Evolutionary conservation across 2,329 filamentous ascomycete genomes (phyloP).

Genomic region (Stromatinia cepivora): DNA sequence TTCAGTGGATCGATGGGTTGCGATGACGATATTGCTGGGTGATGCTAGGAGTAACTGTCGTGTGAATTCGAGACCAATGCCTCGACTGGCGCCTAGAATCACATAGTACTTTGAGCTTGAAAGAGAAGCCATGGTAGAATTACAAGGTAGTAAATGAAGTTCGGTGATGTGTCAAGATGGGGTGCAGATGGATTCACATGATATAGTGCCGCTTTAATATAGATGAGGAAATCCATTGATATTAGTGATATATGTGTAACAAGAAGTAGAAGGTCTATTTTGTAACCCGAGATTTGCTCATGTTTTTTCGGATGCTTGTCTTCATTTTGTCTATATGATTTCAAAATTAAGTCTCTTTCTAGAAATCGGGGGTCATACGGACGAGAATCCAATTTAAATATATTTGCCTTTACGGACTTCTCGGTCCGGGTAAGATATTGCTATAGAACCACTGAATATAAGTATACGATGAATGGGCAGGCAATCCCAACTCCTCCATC

Average conservation of each 20-base stretch:
- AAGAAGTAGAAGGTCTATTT: not conserved
- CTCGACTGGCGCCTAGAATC: slow-evolving; percentile 48
- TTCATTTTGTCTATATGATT: not conserved
- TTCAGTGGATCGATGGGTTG: slow-evolving; percentile 45
- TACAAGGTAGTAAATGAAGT: not conserved
- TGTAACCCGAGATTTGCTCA: not conserved
- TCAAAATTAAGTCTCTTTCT: not conserved
- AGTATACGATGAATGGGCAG: not conserved
- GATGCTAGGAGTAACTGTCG: slow-evolving; percentile 42
- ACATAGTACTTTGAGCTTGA: slow-evolving; percentile 33
- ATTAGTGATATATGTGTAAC: not conserved
- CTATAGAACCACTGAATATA: slow-evolving; percentile 39
- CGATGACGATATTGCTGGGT: slow-evolving; percentile 47
- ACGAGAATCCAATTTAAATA: slow-evolving; percentile 2
- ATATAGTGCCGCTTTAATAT: too few relatives aligned
- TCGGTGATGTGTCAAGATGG: not conserved
- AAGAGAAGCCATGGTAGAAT: not conserved
- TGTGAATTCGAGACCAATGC: slow-evolving; percentile 48
- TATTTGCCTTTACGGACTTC: slow-evolving; percentile 14
- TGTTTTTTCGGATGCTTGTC: too few relatives aligned
- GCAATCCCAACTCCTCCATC: not conserved
- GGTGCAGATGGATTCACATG: not conserved
- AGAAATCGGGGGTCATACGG: not conserved
- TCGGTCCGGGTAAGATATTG: slow-evolving; percentile 6
- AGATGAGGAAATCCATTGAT: too few relatives aligned